Evolutionary conservation across 192 early-diverging fungal species (phyloP).

Genomic region (Backusella sp.): DNA sequence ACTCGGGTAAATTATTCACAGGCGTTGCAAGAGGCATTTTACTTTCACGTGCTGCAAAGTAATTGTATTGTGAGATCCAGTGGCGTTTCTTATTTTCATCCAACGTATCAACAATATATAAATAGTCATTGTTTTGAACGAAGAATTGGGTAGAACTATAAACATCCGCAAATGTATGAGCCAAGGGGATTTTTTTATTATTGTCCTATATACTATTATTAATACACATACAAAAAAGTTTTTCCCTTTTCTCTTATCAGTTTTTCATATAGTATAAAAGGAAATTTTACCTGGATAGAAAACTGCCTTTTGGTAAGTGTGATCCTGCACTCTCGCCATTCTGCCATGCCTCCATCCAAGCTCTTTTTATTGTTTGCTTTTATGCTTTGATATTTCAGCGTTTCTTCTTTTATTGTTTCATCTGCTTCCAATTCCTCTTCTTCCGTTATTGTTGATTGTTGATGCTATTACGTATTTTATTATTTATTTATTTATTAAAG

Average conservation of each 20-base stretch:
- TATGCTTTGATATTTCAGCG: not conserved
- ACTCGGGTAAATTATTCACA: constrained; percentile 64
- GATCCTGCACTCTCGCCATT: constrained; percentile 11
- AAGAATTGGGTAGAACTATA: not conserved
- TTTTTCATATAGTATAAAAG: not conserved
- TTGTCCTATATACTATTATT: not conserved
- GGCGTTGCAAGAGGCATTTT: constrained; percentile 70
- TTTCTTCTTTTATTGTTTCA: not conserved
- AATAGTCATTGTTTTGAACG: not conserved
- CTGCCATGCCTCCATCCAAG: not conserved
- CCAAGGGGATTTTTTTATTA: not conserved
- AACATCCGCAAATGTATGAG: constrained; percentile 1
- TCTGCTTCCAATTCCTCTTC: not conserved
- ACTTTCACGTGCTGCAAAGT: constrained; percentile 77
- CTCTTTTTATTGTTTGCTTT: not conserved
- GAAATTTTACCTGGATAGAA: constrained; percentile 5
- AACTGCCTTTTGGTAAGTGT: not conserved
- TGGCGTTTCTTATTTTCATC: not conserved
- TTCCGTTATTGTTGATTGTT: not conserved
- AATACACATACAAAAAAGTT: not conserved
- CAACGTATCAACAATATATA: not conserved
- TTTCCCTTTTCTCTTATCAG: not conserved
- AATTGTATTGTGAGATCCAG: constrained; percentile 75
- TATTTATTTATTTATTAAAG: not conserved
- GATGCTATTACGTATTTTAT: not conserved